A percentile compares a stretch with the other conserved stretches of the same genome.
These are phyloP conservation scores for Phytophthora kernoviae DNA, from an alignment of 352 stramenopile genomes.

Conservation along the genomic window DNA sequence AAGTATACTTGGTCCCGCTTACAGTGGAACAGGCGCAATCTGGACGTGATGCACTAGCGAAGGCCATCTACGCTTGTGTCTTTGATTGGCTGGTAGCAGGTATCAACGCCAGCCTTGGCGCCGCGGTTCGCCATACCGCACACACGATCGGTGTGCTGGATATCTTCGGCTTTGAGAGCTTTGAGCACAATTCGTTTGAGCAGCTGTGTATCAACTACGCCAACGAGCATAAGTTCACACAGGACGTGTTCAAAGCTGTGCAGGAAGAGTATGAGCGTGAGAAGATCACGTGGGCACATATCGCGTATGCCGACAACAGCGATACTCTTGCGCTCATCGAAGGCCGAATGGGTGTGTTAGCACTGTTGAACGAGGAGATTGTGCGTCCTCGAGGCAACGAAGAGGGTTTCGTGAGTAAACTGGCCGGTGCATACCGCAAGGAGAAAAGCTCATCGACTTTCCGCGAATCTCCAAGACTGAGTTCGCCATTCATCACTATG, in stretches of 20 bases:
- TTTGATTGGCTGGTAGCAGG: slow-evolving; percentile 95
- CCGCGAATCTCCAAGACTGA: slow-evolving; percentile 70
- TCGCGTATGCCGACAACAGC: slow-evolving; percentile 83
- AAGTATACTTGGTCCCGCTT: slow-evolving; percentile 70
- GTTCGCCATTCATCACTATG: slow-evolving; percentile 95
- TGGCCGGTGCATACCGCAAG: slow-evolving; percentile 50
- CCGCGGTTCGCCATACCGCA: slow-evolving; percentile 20
- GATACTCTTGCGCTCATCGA: slow-evolving; percentile 80
- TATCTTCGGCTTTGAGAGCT: slow-evolving; percentile 92
- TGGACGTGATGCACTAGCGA: slow-evolving; percentile 93
- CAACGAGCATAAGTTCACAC: slow-evolving; percentile 93
- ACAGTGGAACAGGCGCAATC: slow-evolving; percentile 73
- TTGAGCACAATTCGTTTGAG: slow-evolving; percentile 92
- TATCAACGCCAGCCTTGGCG: slow-evolving; percentile 82
- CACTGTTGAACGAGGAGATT: slow-evolving; percentile 89
- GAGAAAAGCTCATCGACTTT: slow-evolving; percentile 74
- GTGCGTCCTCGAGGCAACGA: slow-evolving; percentile 76
- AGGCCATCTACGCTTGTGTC: slow-evolving; percentile 94
- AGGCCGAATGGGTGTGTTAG: slow-evolving; percentile 73
- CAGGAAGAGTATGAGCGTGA: slow-evolving; percentile 70
- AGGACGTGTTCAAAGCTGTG: slow-evolving; percentile 70
- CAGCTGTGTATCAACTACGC: slow-evolving; percentile 97
- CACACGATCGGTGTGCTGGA: slow-evolving; percentile 86
- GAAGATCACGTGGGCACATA: slow-evolving; percentile 80
- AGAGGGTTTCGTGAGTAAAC: slow-evolving; percentile 68